Evolutionary conservation across 768 basidiomycete genomes (phyloP).

Genomic region (Pisolithus sp.): DNA sequence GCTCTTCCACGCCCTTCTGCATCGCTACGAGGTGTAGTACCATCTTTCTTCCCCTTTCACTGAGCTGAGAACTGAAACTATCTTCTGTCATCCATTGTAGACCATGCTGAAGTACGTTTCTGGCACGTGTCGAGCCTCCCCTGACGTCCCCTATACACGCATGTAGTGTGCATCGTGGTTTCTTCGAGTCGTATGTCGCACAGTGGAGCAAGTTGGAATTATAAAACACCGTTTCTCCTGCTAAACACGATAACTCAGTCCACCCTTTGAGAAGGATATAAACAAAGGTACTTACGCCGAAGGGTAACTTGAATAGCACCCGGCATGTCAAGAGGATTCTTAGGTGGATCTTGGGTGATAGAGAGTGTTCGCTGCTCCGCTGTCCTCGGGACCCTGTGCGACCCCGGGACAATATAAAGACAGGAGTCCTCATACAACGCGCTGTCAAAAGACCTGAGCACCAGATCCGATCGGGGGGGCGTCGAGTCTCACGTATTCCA

Average conservation of each 20-base stretch:
- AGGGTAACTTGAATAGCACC: conserved; percentile 51
- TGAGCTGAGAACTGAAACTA: conserved; percentile 40
- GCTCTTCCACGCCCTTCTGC: conserved; percentile 35
- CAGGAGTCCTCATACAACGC: conserved; percentile 65
- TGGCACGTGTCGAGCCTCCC: conserved; percentile 56
- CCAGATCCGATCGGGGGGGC: not conserved
- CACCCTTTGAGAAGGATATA: not conserved
- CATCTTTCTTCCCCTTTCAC: conserved; percentile 46
- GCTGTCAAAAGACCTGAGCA: conserved; percentile 26
- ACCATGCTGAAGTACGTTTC: conserved; percentile 73
- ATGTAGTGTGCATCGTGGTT: conserved; percentile 60
- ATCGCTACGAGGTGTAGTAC: conserved; percentile 51
- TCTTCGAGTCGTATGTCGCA: conserved; percentile 49
- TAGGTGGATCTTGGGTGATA: conserved; percentile 41
- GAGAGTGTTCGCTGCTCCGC: conserved; percentile 53
- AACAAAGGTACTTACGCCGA: conserved; percentile 36
- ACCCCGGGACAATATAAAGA: conserved; percentile 64
- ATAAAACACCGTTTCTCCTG: conserved; percentile 75
- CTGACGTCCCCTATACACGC: conserved; percentile 58
- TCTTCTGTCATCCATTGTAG: conserved; percentile 61
- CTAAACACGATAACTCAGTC: conserved; percentile 23
- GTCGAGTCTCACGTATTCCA: conserved; percentile 65
- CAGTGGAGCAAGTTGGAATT: conserved; percentile 77
- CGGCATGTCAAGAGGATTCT: conserved; percentile 64
- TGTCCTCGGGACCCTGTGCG: conserved; percentile 54